Percentiles rank a stretch among this genome's conserved stretches.
Evolutionary conservation across 202 grass and related monocot genomes (phyloP).

Genomic region (Digitaria exilis): DNA sequence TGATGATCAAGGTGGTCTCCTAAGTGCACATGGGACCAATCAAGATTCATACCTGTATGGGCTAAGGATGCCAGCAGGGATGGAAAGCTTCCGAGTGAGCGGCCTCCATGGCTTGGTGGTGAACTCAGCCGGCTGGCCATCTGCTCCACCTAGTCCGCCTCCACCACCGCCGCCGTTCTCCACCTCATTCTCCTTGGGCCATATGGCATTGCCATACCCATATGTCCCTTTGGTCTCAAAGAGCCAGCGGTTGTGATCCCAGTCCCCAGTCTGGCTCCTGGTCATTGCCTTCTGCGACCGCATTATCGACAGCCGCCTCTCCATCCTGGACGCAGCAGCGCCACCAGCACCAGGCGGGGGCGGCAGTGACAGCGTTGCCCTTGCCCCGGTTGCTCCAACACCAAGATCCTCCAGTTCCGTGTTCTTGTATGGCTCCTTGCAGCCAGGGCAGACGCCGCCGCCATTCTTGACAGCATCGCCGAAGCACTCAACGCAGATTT

Average conservation of each 20-base stretch:
- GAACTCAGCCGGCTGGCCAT: constrained; percentile 63
- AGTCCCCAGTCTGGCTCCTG: constrained; percentile 89
- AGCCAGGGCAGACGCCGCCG: constrained; percentile 76
- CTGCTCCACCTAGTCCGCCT: constrained; percentile 37
- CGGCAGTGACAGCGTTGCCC: constrained; percentile 53
- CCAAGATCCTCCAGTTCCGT: constrained; percentile 80
- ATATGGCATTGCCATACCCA: constrained; percentile 98
- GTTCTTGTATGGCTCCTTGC: constrained; percentile 86
- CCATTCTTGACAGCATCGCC: constrained; percentile 77
- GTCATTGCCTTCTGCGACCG: constrained; percentile 73
- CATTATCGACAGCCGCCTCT: constrained; percentile 72
- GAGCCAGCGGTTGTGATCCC: constrained; percentile 96
- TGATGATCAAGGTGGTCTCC: not conserved
- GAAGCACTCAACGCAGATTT: constrained; percentile 89
- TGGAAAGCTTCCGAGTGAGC: constrained; percentile 75
- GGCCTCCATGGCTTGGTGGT: constrained; percentile 78
- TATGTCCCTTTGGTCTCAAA: constrained; percentile 98
- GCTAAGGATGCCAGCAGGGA: constrained; percentile 78
- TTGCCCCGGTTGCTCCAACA: not conserved
- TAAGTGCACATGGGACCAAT: not conserved
- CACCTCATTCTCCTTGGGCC: constrained; percentile 76
- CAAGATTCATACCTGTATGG: constrained; percentile 70
- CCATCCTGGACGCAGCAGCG: constrained; percentile 54
- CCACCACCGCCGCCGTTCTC: constrained; percentile 38
- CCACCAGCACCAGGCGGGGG: constrained; percentile 57